Percentiles rank a stretch among this genome's conserved stretches.
Conservation (phyloP, 2,329 filamentous ascomycete genomes). For the Davidsoniella eucalypti region DNA sequence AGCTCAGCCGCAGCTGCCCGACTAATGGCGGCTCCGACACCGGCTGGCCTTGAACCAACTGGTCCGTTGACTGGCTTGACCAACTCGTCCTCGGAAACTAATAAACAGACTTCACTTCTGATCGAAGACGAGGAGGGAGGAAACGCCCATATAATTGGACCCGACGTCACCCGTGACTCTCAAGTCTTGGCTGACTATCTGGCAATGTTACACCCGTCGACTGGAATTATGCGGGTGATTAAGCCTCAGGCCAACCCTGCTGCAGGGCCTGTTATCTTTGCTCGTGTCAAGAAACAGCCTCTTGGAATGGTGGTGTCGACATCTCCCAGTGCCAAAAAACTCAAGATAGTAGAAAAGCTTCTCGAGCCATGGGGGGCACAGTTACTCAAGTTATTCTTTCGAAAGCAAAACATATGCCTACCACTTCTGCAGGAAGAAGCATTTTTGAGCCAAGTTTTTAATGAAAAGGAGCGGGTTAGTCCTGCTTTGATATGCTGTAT, state of each 20-base stretch:
- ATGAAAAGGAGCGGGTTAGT: slow-evolving; percentile 31
- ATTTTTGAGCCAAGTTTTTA: slow-evolving; percentile 31
- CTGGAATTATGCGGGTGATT: slow-evolving; percentile 20
- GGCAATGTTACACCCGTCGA: slow-evolving; percentile 18
- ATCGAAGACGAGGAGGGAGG: slow-evolving; percentile 22
- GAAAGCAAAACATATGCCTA: slow-evolving; percentile 41
- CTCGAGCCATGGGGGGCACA: slow-evolving; percentile 36
- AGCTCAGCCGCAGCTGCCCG: not conserved
- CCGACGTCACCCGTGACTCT: slow-evolving; percentile 41
- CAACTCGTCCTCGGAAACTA: slow-evolving; percentile 5
- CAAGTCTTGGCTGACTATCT: slow-evolving; percentile 45
- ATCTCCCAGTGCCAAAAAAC: slow-evolving; percentile 28
- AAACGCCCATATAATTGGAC: slow-evolving; percentile 40
- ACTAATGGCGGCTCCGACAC: not conserved
- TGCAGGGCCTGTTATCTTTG: slow-evolving; percentile 28
- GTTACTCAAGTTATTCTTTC: slow-evolving; percentile 37
- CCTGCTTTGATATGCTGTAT: slow-evolving; percentile 39
- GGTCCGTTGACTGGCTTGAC: slow-evolving; percentile 5
- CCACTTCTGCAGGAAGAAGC: slow-evolving; percentile 40
- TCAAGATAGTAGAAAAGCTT: slow-evolving; percentile 41
- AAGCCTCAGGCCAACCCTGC: slow-evolving; percentile 19
- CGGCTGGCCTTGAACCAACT: slow-evolving; percentile 7
- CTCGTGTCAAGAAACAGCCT: slow-evolving; percentile 29
- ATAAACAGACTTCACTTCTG: slow-evolving; percentile 17
- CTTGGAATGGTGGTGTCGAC: slow-evolving; percentile 24